Base-by-base conservation (phyloP, 768 basidiomycete genomes). In the Kwoniella europaea region DNA sequence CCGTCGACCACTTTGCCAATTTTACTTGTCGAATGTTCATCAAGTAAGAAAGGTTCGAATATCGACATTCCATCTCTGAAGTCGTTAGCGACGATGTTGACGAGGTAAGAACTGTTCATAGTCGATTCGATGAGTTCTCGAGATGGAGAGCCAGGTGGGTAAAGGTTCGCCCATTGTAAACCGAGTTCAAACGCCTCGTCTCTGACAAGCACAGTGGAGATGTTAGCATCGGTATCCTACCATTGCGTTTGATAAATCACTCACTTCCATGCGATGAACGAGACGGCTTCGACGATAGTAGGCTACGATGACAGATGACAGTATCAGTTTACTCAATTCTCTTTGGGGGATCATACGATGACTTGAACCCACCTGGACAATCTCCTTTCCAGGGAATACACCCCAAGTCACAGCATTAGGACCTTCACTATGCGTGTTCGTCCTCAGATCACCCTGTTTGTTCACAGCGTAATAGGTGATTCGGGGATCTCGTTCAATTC, bases 381-480 rank as follows among this genome's bases (percentile, higher is more conserved):
- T 92, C 86, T 97, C 95, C 84, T 98, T 98, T 67, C 93, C 92
- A 4, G 95, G 93, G 87, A 96, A 98, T 10, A 97, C 93, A 73
- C 95, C 95, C 95, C 95, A 98, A 1, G 95, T 98, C 18, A 98
- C 94, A n/a, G 95, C 95, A 77, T 97, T 98, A 29, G 97, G 95
- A 2, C 95, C 94, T 62, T 97, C 94, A 2, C 91, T 92, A 76
- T 93, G 92, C 16, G 90, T 94, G 86, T 98, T 99, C 60, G 97
- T 98, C 66, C 91, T 89, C 61, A 99, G 86, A 82, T 98, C 95
- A 52, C 97, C 97, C 53, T 90, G 89, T 83, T 91, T 93, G 88
- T 98, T 98, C 84, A 98, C 96, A 59, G 94, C 93, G 78, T 98
- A 96, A 86, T 98, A 99, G 2, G 94, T 98, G 79, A 96, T 91